A percentile compares a stretch with the other conserved stretches of the same genome.
These are phyloP conservation scores for Nannochloris sp. DNA, from an alignment of 139 green algal genomes.

Conservation along the genomic window DNA sequence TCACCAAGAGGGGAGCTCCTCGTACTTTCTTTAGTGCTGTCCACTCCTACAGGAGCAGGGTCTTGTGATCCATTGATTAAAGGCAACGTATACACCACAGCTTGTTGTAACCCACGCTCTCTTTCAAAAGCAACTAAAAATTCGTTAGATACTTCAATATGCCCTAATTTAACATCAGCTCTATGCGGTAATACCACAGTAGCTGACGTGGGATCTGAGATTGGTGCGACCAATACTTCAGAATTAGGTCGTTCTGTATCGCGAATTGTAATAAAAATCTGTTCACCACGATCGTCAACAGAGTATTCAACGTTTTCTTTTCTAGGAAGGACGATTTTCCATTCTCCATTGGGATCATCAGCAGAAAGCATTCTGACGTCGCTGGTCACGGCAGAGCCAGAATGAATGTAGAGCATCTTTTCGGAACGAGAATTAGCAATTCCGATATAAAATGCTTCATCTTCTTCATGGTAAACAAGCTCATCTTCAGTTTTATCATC, in stretches of 20 bases:
- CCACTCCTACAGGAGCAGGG: slow-evolving; percentile 22
- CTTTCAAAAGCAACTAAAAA: slow-evolving; percentile 27
- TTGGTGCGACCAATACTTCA: slow-evolving; percentile 62
- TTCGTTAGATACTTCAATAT: slow-evolving; percentile 24
- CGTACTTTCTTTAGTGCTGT: too few species aligned
- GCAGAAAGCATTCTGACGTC: slow-evolving; percentile 56
- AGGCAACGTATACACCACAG: slow-evolving; percentile 10
- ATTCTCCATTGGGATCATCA: slow-evolving; percentile 46
- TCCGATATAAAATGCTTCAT: slow-evolving; percentile 70
- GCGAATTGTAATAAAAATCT: slow-evolving; percentile 51
- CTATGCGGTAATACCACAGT: slow-evolving; percentile 67
- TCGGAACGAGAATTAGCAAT: slow-evolving; percentile 48
- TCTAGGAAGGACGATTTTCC: slow-evolving; percentile 50
- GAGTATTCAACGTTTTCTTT: slow-evolving; percentile 60
- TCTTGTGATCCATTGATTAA: not conserved
- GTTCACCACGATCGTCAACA: slow-evolving; percentile 39
- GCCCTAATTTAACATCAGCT: slow-evolving; percentile 72
- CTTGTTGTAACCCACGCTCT: slow-evolving; percentile 23
- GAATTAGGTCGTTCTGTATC: slow-evolving; percentile 66
- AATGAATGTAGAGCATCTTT: slow-evolving; percentile 53
- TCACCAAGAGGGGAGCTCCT: slow-evolving; percentile 25
- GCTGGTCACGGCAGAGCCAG: slow-evolving; percentile 62
- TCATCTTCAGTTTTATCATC: slow-evolving; percentile 30
- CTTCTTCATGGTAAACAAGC: slow-evolving; percentile 69
- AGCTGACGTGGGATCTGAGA: slow-evolving; percentile 21